Evolutionary conservation across 2,329 filamentous ascomycete genomes (phyloP).

Genomic region (Aspergillus sp.): DNA sequence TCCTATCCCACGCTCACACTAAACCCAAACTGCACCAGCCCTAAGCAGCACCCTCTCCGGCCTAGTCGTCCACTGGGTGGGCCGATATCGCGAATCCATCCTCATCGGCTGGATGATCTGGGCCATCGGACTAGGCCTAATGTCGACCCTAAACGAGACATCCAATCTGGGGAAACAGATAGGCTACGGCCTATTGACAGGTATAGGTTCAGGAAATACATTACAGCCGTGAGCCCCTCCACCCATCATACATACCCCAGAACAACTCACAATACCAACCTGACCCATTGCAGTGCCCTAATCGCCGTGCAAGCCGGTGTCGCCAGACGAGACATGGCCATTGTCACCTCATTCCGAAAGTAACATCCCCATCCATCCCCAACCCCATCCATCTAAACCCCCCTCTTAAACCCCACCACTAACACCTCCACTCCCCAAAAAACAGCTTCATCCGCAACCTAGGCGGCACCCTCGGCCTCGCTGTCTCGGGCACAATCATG

Average conservation of each 20-base stretch:
- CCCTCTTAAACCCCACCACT: neutral
- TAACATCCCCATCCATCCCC: too few species aligned
- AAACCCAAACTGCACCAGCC: constrained; percentile 32
- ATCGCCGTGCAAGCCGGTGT: constrained; percentile 47
- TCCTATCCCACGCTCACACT: neutral
- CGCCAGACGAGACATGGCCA: constrained; percentile 43
- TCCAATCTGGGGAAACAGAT: constrained; percentile 57
- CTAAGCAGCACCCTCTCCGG: constrained; percentile 54
- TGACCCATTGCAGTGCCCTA: constrained; percentile 24
- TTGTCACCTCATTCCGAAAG: constrained; percentile 43
- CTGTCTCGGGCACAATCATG: constrained; percentile 46
- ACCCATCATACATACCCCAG: neutral
- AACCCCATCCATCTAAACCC: neutral
- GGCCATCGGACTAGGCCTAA: constrained; percentile 56
- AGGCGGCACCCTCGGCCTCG: constrained; percentile 45
- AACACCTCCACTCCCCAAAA: neutral
- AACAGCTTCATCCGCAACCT: constrained; percentile 46
- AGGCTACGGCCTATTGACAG: constrained; percentile 57
- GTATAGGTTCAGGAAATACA: constrained; percentile 56
- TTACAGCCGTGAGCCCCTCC: constrained; percentile 45
- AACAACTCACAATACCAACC: neutral
- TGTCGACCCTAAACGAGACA: constrained; percentile 54
- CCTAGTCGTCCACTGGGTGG: constrained; percentile 55
- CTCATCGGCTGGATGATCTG: constrained; percentile 57
- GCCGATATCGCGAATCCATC: constrained; percentile 57